Percentiles rank a stretch among this genome's conserved stretches.
phyloP scores from a whole-genome alignment of 176 grass and related monocot genomes.

The Tuctoria greenei region DNA sequence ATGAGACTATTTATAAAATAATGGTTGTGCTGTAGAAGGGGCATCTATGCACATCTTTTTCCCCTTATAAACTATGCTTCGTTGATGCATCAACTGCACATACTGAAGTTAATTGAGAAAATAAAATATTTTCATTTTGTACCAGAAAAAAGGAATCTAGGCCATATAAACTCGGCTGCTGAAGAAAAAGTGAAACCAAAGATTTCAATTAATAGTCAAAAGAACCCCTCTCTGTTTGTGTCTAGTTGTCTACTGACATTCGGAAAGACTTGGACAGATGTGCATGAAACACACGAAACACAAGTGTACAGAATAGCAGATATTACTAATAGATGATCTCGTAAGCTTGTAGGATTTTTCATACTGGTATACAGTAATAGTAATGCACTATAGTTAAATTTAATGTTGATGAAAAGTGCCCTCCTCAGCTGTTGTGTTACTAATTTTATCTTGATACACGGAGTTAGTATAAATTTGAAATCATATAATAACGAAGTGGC shows the following conservation, averaged over 20 bases:
- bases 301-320: too few relatives aligned
- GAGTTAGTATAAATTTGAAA: conserved; percentile 23
- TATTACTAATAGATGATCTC: too few relatives aligned
- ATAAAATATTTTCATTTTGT: too few relatives aligned
- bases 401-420: neutral
- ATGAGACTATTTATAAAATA: neutral
- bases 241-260: neutral
- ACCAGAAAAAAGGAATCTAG: too few relatives aligned
- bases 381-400: neutral
- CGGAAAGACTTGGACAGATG: neutral
- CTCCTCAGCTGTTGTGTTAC: neutral
- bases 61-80: conserved; percentile 3
- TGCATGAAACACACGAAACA: neutral
- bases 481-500: conserved; percentile 3
- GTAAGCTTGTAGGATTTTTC: too few relatives aligned
- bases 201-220: neutral
- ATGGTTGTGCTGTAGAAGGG: neutral
- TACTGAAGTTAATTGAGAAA: neutral
- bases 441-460: conserved; percentile 19
- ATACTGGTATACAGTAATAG: too few relatives aligned
- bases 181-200: neutral
- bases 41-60: too few relatives aligned
- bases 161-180: neutral
- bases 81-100: neutral
- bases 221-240: neutral